phyloP scores from a whole-genome alignment of 192 early-diverging fungal genomes.

The Backusella circina region DNA sequence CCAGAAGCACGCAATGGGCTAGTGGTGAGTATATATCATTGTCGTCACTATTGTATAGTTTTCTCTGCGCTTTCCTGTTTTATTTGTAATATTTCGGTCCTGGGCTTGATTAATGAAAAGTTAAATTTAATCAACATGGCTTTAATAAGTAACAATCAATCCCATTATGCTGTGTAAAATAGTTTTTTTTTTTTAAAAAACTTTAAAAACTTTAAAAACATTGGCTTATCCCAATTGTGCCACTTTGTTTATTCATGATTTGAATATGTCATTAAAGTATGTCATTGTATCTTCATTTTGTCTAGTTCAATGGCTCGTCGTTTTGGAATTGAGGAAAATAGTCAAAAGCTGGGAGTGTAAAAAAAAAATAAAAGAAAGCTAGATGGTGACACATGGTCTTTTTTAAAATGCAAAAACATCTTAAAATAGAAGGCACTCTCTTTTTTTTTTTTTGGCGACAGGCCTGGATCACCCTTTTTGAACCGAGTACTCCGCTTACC shows the following conservation, averaged over 20 bases:
- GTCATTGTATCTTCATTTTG: background rate
- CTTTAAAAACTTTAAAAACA: background rate
- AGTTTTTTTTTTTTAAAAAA: background rate
- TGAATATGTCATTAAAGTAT: background rate
- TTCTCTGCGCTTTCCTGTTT: background rate
- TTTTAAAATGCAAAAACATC: slow-evolving; percentile 3
- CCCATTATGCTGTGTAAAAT: background rate
- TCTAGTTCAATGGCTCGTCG: background rate
- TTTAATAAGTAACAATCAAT: background rate
- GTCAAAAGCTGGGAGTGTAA: background rate
- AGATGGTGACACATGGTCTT: background rate
- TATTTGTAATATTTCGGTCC: background rate
- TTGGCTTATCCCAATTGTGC: background rate
- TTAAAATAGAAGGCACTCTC: background rate
- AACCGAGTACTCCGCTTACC: background rate
- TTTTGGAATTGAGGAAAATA: background rate
- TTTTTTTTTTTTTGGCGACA: background rate
- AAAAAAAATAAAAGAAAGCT: background rate
- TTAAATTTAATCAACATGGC: slow-evolving; percentile 3
- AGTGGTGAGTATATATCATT: background rate
- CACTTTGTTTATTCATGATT: background rate
- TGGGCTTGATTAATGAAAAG: background rate
- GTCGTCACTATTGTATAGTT: background rate
- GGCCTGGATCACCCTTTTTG: slow-evolving; percentile 5
- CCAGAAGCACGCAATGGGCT: background rate